Conservation (phyloP, 192 early-diverging fungal genomes). For the Cladochytrium replicatum region DNA sequence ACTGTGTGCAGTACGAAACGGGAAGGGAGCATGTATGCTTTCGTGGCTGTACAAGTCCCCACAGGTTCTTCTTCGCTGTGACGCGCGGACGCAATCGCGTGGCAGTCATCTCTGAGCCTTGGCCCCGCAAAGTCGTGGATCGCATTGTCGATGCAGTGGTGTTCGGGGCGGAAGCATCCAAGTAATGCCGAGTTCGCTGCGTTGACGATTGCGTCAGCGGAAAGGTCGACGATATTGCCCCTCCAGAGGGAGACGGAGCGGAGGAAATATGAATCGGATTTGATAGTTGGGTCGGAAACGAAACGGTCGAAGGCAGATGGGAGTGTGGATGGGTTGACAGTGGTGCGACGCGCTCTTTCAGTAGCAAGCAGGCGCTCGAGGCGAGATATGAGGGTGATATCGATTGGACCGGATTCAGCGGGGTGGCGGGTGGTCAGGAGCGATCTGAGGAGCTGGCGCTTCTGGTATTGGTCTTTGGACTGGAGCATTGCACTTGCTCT, state of each 20-base stretch:
- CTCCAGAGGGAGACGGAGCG: slow-evolving; percentile 9
- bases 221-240: slow-evolving; percentile 6
- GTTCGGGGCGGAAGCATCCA: slow-evolving; percentile 17
- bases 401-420: no score
- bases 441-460: no score
- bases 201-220: slow-evolving; percentile 8
- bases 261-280: no score
- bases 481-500: no score
- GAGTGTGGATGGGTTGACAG: no score
- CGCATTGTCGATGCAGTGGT: slow-evolving; percentile 16
- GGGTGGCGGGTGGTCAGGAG: no score
- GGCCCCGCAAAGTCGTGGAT: slow-evolving; percentile 14
- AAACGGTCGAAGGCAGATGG: no score
- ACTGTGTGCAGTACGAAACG: slow-evolving; percentile 9
- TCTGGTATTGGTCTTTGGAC: no score
- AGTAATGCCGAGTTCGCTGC: slow-evolving; percentile 15
- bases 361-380: no score
- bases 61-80: slow-evolving; percentile 7
- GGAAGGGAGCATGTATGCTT: slow-evolving; percentile 5
- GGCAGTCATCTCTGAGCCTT: slow-evolving; percentile 11
- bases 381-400: no score
- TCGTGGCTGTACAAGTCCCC: slow-evolving; percentile 1
- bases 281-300: no score
- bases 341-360: no score
- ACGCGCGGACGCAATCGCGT: not conserved